A percentile compares a stretch with the other conserved stretches of the same genome.
Evolutionary conservation across 2,329 filamentous ascomycete genomes (phyloP).

Genomic region (Corinectria fuckeliana): DNA sequence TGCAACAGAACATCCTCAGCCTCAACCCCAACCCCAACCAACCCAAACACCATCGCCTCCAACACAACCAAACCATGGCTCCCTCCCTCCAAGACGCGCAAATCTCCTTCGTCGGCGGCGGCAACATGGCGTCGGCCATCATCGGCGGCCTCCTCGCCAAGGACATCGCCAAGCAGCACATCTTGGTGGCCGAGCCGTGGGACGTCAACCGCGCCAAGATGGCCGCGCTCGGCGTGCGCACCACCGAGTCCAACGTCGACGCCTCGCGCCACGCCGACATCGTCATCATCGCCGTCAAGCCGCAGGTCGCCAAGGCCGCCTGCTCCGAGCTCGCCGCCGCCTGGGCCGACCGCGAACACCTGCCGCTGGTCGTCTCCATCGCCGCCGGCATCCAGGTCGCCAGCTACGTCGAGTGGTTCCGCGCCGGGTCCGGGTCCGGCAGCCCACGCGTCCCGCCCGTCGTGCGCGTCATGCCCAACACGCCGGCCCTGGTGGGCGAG

Average conservation of each 20-base stretch:
- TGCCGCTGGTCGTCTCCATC: slow-evolving; percentile 57
- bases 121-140: slow-evolving; percentile 61
- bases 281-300: slow-evolving; percentile 58
- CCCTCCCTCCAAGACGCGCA: slow-evolving; percentile 41
- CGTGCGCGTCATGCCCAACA: slow-evolving; percentile 62
- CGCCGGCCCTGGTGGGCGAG: slow-evolving; percentile 57
- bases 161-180: slow-evolving; percentile 51
- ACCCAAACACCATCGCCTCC: too few species aligned
- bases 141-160: slow-evolving; percentile 55
- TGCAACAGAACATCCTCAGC: neutral
- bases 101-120: slow-evolving; percentile 52
- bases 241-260: slow-evolving; percentile 54
- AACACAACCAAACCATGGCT: too few species aligned
- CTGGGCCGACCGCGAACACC: slow-evolving; percentile 41
- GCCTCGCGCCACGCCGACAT: slow-evolving; percentile 52
- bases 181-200: slow-evolving; percentile 58
- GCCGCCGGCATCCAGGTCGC: slow-evolving; percentile 56
- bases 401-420: slow-evolving; percentile 53
- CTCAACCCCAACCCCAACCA: too few species aligned
- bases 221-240: slow-evolving; percentile 51
- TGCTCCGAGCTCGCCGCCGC: slow-evolving; percentile 54
- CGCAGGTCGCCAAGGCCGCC: slow-evolving; percentile 55
- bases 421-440: slow-evolving; percentile 45
- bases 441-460: slow-evolving; percentile 50
- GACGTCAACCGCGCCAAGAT: slow-evolving; percentile 60